A percentile compares a stretch with the other conserved stretches of the same genome.
Conservation (phyloP, 805 yeast species). For the Candida fluviatilis region DNA sequence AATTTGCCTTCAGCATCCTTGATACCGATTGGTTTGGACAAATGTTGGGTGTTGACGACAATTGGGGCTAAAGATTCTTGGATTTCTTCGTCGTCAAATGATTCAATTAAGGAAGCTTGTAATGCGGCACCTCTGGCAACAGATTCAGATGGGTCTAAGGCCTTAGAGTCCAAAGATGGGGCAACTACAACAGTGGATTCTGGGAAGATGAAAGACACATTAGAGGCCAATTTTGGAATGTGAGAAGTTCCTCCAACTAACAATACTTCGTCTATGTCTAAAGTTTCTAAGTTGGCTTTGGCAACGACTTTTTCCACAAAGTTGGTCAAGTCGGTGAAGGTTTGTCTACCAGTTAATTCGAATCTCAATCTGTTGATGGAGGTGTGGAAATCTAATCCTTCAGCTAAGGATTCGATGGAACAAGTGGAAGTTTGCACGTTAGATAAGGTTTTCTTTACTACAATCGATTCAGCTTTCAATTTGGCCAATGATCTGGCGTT, state of each 20-base stretch:
- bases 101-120: slow-evolving; percentile 84
- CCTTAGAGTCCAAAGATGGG: slow-evolving; percentile 73
- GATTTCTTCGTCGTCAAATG: slow-evolving; percentile 79
- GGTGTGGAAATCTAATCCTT: slow-evolving; percentile 90
- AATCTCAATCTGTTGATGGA: slow-evolving; percentile 90
- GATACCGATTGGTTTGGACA: slow-evolving; percentile 79
- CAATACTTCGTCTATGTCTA: slow-evolving; percentile 87
- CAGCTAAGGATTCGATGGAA: slow-evolving; percentile 92
- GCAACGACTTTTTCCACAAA: slow-evolving; percentile 71
- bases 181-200: slow-evolving; percentile 71
- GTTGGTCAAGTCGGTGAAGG: slow-evolving; percentile 66
- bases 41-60: slow-evolving; percentile 84
- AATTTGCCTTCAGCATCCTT: slow-evolving; percentile 70
- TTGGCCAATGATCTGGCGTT: slow-evolving; percentile 86
- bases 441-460: slow-evolving; percentile 86
- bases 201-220: slow-evolving; percentile 73
- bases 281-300: slow-evolving; percentile 79
- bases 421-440: slow-evolving; percentile 85
- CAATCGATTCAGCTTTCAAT: slow-evolving; percentile 74
- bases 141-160: slow-evolving; percentile 84
- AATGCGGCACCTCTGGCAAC: slow-evolving; percentile 93
- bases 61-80: slow-evolving; percentile 78
- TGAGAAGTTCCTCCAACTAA: slow-evolving; percentile 92
- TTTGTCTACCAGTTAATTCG: slow-evolving; percentile 80
- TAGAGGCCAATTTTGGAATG: slow-evolving; percentile 84